Conservation (phyloP, 148 eudicot species). For the Simmondsia chinensis region DNA sequence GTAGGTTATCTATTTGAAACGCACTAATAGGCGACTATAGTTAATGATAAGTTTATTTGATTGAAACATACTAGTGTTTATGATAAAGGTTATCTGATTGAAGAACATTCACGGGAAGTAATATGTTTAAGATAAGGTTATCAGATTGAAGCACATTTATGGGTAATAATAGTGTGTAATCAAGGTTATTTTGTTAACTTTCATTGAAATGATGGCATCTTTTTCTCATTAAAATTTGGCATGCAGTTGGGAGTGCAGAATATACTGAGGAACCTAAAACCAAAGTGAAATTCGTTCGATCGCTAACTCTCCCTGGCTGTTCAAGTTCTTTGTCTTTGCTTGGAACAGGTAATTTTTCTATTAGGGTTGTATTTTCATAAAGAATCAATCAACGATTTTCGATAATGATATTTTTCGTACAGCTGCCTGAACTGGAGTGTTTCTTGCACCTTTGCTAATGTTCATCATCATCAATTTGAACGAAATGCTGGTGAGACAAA, state of each 20-base stretch:
- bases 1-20: too few relatives aligned
- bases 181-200: background rate
- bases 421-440: too few relatives aligned
- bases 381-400: background rate
- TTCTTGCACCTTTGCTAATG: too few relatives aligned
- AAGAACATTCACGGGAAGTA: too few relatives aligned
- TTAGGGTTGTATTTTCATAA: slow-evolving; percentile 8
- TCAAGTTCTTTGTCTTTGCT: slow-evolving; percentile 67
- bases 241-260: slow-evolving; percentile 42
- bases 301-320: slow-evolving; percentile 66
- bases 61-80: too few relatives aligned
- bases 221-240: slow-evolving; percentile 1
- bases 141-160: too few relatives aligned
- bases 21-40: too few relatives aligned
- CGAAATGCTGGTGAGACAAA: too few relatives aligned
- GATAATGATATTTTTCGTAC: background rate
- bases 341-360: slow-evolving; percentile 85
- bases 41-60: too few relatives aligned
- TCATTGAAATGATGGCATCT: background rate
- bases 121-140: background rate
- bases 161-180: background rate
- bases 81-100: too few relatives aligned
- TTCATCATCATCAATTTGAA: too few relatives aligned
- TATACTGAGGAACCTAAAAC: slow-evolving; percentile 73
- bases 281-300: slow-evolving; percentile 55